phyloP scores from a whole-genome alignment of 176 grass and related monocot genomes.

The Canna indica region DNA sequence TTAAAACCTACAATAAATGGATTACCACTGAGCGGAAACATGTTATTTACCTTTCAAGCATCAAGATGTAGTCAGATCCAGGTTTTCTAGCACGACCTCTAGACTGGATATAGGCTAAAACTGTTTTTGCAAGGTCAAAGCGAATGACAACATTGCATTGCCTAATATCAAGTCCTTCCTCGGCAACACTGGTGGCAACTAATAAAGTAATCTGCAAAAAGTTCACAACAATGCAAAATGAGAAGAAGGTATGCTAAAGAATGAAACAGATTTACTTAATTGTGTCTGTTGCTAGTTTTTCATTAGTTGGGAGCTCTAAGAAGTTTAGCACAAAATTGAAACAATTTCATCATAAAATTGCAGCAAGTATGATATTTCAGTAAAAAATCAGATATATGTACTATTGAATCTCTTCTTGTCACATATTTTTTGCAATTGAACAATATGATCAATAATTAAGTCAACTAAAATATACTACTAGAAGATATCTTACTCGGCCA shows the following conservation, averaged over 20 bases:
- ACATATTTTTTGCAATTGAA: background rate
- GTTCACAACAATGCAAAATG: no score
- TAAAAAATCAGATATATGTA: background rate
- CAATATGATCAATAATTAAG: background rate
- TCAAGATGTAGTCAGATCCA: conserved; percentile 98
- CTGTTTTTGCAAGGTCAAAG: conserved; percentile 98
- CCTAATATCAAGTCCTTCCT: conserved; percentile 98
- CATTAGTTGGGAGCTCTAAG: background rate
- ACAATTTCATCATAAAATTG: background rate
- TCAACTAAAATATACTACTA: background rate
- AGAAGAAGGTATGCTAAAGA: background rate
- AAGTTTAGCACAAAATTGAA: background rate
- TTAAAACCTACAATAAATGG: background rate
- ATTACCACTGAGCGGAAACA: background rate
- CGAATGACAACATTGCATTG: conserved; percentile 99
- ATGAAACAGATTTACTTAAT: background rate
- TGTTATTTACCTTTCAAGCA: conserved; percentile 84
- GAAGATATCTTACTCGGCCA: conserved; percentile 66
- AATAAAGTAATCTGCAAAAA: conserved; percentile 80
- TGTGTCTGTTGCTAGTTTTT: background rate
- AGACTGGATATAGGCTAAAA: conserved; percentile 95
- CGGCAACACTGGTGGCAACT: conserved; percentile 95
- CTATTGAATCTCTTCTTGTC: background rate
- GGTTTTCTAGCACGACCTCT: conserved; percentile 94
- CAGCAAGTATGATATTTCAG: background rate